These are phyloP conservation scores for Geopyxis carbonaria DNA, from an alignment of 495 filamentous ascomycete genomes.

Conservation along the genomic window DNA sequence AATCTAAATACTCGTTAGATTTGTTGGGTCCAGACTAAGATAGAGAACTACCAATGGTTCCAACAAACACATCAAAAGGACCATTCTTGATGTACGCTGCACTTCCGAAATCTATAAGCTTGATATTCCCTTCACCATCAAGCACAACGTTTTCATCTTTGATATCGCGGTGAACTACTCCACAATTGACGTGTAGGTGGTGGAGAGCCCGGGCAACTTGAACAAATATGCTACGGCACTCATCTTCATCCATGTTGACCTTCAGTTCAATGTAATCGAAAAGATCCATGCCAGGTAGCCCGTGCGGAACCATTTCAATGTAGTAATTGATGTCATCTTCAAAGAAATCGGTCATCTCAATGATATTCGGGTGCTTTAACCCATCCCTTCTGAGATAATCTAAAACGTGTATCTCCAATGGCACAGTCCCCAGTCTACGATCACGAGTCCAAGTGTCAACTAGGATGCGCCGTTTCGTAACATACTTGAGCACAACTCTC, in stretches of 20 bases:
- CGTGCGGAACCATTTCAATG: constrained; percentile 95
- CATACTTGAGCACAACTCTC: constrained; percentile 92
- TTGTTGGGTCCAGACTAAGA: too few species aligned
- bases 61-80: constrained; percentile 97
- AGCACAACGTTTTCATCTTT: constrained; percentile 97
- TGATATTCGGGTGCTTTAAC: constrained; percentile 81
- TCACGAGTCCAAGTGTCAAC: constrained; percentile 98
- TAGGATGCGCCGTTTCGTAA: constrained; percentile 89
- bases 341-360: constrained; percentile 98
- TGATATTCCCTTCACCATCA: constrained; percentile 89
- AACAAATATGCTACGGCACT: constrained; percentile 85
- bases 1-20: constrained; percentile 42
- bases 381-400: constrained; percentile 83
- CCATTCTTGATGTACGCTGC: constrained; percentile 96
- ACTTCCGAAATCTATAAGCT: constrained; percentile 94
- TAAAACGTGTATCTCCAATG: constrained; percentile 91
- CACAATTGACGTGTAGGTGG: constrained; percentile 76
- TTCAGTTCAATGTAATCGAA: constrained; percentile 98
- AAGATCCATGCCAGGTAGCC: constrained; percentile 92
- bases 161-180: constrained; percentile 93
- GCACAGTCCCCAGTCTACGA: constrained; percentile 84
- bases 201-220: constrained; percentile 81
- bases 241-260: constrained; percentile 86
- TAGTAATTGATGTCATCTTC: constrained; percentile 98
- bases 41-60: constrained; percentile 91